Evolutionary conservation across 495 filamentous ascomycete species (phyloP).

Genomic region (Podospora comata): DNA sequence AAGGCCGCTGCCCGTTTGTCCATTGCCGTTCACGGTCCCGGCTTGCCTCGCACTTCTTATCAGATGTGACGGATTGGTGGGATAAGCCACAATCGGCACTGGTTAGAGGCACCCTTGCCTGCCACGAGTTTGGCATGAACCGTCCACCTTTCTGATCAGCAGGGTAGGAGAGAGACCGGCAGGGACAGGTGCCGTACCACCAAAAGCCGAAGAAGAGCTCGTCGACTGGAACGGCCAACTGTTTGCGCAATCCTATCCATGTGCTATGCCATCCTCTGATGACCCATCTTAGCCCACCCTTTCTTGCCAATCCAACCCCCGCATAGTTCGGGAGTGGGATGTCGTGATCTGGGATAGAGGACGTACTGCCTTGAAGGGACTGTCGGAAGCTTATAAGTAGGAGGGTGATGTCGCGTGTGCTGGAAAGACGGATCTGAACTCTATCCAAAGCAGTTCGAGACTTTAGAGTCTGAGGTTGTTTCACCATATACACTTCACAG

Average conservation of each 20-base stretch:
- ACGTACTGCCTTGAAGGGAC: background rate
- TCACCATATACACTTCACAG: background rate
- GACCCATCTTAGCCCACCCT: background rate
- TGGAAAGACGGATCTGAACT: background rate
- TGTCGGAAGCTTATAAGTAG: constrained; percentile 5
- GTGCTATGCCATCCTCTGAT: constrained; percentile 18
- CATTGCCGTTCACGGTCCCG: constrained; percentile 1
- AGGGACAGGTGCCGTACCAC: background rate
- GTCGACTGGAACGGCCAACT: constrained; percentile 16
- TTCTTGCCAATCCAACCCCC: constrained; percentile 11
- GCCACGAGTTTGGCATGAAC: background rate
- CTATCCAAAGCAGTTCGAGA: background rate
- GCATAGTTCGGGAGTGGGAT: constrained; percentile 4
- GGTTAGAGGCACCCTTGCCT: background rate
- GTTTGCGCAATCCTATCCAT: constrained; percentile 29
- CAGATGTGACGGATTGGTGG: constrained; percentile 7
- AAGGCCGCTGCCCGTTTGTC: background rate
- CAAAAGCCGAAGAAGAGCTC: background rate
- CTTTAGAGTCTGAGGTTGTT: background rate
- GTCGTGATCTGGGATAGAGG: background rate
- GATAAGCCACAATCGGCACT: too few species aligned
- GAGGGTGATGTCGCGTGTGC: background rate
- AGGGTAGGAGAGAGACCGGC: background rate
- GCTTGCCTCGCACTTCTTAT: background rate
- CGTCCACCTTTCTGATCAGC: constrained; percentile 8